phyloP scores from a whole-genome alignment of 768 basidiomycete genomes.

The Mycena vitilis region DNA sequence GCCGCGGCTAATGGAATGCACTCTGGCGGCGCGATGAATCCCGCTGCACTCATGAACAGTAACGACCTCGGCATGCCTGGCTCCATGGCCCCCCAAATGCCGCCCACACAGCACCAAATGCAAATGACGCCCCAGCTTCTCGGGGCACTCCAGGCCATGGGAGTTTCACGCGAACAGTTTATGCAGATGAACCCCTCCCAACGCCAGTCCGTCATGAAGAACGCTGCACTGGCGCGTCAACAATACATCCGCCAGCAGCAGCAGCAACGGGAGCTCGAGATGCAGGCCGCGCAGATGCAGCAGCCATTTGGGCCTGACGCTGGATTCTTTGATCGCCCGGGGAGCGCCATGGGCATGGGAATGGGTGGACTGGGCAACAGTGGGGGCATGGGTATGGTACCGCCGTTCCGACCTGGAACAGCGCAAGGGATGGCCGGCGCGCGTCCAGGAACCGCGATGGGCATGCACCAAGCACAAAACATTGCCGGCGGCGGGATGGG shows the following conservation, averaged over 20 bases:
- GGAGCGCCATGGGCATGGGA: conserved; percentile 32
- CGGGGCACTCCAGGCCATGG: conserved; percentile 21
- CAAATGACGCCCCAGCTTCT: conserved; percentile 20
- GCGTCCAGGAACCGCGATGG: conserved; percentile 24
- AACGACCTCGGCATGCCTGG: conserved; percentile 12
- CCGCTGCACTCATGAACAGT: conserved; percentile 26
- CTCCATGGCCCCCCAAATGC: conserved; percentile 25
- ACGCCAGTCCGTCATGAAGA: conserved; percentile 21
- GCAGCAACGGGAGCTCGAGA: conserved; percentile 15
- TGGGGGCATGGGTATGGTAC: conserved; percentile 27
- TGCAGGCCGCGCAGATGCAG: conserved; percentile 6
- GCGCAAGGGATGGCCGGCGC: conserved; percentile 31
- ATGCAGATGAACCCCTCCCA: conserved; percentile 24
- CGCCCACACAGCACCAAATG: neutral
- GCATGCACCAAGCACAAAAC: conserved; percentile 13
- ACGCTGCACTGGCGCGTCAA: conserved; percentile 17
- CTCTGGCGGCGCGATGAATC: conserved; percentile 17
- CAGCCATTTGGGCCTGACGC: conserved; percentile 23
- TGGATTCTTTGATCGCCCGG: conserved; percentile 24
- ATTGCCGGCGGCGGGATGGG: conserved; percentile 18
- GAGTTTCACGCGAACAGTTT: conserved; percentile 34
- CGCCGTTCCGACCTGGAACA: conserved; percentile 23
- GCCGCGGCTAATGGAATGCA: conserved; percentile 12
- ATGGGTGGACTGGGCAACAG: conserved; percentile 23
- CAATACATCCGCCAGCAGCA: conserved; percentile 28